phyloP scores from a whole-genome alignment of 2,329 filamentous ascomycete species.

The Pseudogymnoascus sp. region DNA sequence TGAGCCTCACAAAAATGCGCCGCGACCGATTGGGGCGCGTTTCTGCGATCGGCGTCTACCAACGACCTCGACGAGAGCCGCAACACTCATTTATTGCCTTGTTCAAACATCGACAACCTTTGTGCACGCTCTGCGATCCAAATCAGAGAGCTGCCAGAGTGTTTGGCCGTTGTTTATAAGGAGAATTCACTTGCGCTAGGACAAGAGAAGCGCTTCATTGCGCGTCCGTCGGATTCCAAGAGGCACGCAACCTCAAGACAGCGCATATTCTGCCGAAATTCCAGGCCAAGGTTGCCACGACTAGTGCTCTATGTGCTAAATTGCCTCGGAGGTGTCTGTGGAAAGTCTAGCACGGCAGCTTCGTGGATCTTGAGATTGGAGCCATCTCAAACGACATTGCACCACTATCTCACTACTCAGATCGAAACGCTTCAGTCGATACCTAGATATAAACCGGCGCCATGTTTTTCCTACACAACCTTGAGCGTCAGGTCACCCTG shows the following conservation, averaged over 20 bases:
- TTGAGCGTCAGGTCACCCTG: constrained; percentile 88
- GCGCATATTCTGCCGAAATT: background rate
- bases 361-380: background rate
- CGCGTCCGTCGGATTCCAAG: constrained; percentile 11
- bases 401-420: background rate
- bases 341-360: constrained; percentile 4
- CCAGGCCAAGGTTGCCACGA: background rate
- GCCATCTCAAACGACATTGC: background rate
- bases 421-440: background rate
- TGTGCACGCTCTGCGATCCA: constrained; percentile 26
- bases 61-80: constrained; percentile 16
- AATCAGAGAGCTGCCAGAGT: constrained; percentile 27
- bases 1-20: constrained; percentile 8
- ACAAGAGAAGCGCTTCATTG: constrained; percentile 18
- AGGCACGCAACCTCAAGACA: background rate
- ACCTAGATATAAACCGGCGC: background rate
- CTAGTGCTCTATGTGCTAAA: background rate
- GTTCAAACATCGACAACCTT: constrained; percentile 25
- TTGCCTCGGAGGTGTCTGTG: background rate
- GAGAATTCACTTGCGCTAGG: background rate
- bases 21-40: background rate
- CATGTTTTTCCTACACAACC: constrained; percentile 98
- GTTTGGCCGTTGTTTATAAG: constrained; percentile 24
- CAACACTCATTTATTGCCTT: constrained; percentile 16
- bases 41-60: constrained; percentile 2